Evolutionary conservation across 2,329 filamentous ascomycete species (phyloP).

Genomic region (Pyricularia grisea): DNA sequence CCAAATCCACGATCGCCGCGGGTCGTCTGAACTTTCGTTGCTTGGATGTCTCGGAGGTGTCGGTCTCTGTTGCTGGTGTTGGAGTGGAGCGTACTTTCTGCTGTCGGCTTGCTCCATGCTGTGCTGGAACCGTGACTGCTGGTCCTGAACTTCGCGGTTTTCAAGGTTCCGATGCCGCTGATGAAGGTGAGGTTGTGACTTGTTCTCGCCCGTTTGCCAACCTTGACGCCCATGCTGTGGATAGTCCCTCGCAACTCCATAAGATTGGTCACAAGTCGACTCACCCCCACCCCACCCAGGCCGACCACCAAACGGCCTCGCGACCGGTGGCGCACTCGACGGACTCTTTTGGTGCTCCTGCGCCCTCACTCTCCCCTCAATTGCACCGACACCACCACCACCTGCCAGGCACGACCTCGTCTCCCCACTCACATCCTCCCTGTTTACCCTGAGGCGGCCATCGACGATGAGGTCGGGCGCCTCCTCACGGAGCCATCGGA

Average conservation of each 20-base stretch:
- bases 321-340: background rate
- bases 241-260: background rate
- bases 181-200: background rate
- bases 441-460: background rate
- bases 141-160: background rate
- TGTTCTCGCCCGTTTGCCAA: background rate
- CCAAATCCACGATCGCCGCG: background rate
- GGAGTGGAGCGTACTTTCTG: background rate
- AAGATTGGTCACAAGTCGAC: background rate
- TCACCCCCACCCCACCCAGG: background rate
- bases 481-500: constrained; percentile 1
- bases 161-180: background rate
- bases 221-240: background rate
- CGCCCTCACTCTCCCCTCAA: background rate
- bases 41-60: background rate
- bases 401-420: background rate
- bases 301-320: background rate
- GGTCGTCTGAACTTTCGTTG: background rate
- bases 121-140: background rate
- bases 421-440: background rate
- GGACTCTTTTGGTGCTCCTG: background rate
- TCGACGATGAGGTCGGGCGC: constrained; percentile 1
- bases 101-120: background rate
- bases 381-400: background rate
- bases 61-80: background rate